Conservation (phyloP, 768 basidiomycete species). For the Ramaria rubella region DNA sequence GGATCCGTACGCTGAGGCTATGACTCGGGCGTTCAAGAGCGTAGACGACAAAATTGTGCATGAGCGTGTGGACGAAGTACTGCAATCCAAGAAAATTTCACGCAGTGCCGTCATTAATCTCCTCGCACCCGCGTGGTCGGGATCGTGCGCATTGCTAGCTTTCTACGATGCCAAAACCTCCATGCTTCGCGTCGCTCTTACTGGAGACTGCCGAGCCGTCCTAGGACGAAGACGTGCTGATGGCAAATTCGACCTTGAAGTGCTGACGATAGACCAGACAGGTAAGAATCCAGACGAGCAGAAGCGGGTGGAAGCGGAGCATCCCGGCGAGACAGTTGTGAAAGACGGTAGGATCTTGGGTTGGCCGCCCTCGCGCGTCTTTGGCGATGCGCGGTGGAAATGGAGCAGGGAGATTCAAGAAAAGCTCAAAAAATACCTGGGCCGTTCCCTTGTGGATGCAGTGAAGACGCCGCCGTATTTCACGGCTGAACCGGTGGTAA, state of each 20-base stretch:
- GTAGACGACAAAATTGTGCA: slow-evolving; percentile 39
- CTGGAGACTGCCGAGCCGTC: slow-evolving; percentile 45
- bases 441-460: slow-evolving; percentile 20
- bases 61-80: slow-evolving; percentile 23
- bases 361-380: slow-evolving; percentile 34
- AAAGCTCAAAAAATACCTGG: slow-evolving; percentile 30
- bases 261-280: slow-evolving; percentile 36
- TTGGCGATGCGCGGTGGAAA: slow-evolving; percentile 40
- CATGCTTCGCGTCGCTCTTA: slow-evolving; percentile 36
- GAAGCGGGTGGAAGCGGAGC: slow-evolving; percentile 25
- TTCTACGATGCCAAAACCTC: slow-evolving; percentile 37
- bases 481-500: slow-evolving; percentile 44
- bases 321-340: slow-evolving; percentile 26
- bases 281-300: slow-evolving; percentile 29
- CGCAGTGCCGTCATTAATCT: slow-evolving; percentile 23
- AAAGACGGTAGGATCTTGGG: slow-evolving; percentile 34
- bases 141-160: slow-evolving; percentile 40
- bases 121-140: slow-evolving; percentile 31
- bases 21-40: slow-evolving; percentile 32
- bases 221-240: slow-evolving; percentile 34
- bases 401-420: slow-evolving; percentile 35
- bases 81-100: slow-evolving; percentile 22
- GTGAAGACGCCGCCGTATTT: slow-evolving; percentile 45
- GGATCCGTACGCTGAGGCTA: slow-evolving; percentile 24
- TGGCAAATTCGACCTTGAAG: slow-evolving; percentile 34